Evolutionary conservation across 306 rosid genomes (phyloP).

Genomic region (Casuarina equisetifolia): DNA sequence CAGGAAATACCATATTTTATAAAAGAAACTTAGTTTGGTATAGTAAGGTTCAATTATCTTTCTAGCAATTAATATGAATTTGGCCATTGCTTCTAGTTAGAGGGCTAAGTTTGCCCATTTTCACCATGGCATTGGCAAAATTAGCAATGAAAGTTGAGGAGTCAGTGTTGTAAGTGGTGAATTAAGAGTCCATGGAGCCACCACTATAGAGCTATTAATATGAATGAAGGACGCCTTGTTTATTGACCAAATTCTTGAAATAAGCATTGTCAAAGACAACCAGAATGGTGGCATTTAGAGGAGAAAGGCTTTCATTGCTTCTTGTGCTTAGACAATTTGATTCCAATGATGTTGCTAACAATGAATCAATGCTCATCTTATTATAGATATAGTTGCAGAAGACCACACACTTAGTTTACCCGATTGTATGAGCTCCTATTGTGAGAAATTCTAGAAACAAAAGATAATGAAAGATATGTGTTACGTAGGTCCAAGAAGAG

Average conservation of each 20-base stretch:
- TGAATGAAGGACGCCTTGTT: conserved; percentile 35
- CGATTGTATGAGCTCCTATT: conserved; percentile 42
- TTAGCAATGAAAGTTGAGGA: conserved; percentile 13
- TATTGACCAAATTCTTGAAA: conserved; percentile 21
- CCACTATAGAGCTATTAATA: conserved; percentile 33
- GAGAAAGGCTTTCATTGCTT: conserved; percentile 20
- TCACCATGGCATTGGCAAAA: conserved; percentile 31
- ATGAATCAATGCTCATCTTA: conserved; percentile 36
- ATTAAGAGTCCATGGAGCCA: conserved; percentile 29
- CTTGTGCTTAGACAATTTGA: conserved; percentile 30
- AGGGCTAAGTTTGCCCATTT: conserved; percentile 47
- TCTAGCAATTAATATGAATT: conserved; percentile 28
- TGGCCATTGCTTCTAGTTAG: conserved; percentile 34
- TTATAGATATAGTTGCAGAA: conserved; percentile 36
- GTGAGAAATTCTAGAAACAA: too few relatives aligned
- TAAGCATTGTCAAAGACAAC: conserved; percentile 14
- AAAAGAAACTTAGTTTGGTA: not conserved
- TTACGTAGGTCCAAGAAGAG: too few relatives aligned
- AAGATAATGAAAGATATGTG: too few relatives aligned
- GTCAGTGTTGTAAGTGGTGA: conserved; percentile 12
- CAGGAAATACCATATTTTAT: not conserved
- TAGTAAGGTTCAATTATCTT: conserved; percentile 2
- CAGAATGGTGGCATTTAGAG: not conserved
- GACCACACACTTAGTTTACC: conserved; percentile 24
- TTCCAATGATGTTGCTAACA: conserved; percentile 19